These are phyloP conservation scores for Pythium aristosporum DNA, from an alignment of 352 stramenopile genomes.

Conservation along the genomic window DNA sequence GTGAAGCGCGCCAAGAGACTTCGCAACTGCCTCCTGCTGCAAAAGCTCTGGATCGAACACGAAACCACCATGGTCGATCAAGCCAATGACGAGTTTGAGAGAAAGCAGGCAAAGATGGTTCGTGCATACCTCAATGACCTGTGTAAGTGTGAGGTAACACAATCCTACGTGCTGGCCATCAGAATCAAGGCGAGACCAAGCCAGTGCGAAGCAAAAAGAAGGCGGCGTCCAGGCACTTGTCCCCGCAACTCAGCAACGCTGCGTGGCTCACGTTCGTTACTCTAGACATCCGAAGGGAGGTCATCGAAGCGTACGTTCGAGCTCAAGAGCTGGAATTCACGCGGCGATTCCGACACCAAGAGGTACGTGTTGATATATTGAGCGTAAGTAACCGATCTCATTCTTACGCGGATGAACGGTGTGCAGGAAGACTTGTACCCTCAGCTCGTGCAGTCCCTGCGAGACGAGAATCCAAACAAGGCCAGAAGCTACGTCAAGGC, in stretches of 20 bases:
- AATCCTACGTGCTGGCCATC: not conserved
- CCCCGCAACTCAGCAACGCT: slow-evolving; percentile 9
- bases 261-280: slow-evolving; percentile 57
- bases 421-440: slow-evolving; percentile 51
- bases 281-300: slow-evolving; percentile 29
- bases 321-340: slow-evolving; percentile 40
- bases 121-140: not conserved
- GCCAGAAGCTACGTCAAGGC: slow-evolving; percentile 56
- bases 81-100: slow-evolving; percentile 45
- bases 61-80: slow-evolving; percentile 52
- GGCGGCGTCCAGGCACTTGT: slow-evolving; percentile 10
- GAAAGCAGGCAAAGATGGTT: slow-evolving; percentile 37
- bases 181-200: slow-evolving; percentile 18
- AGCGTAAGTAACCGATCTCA: not conserved
- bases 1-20: slow-evolving; percentile 41
- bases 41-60: slow-evolving; percentile 50
- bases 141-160: not conserved
- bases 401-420: not conserved
- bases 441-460: slow-evolving; percentile 57
- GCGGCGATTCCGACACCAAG: slow-evolving; percentile 44
- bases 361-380: slow-evolving; percentile 20
- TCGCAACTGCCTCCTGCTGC: slow-evolving; percentile 36
- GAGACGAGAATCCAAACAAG: slow-evolving; percentile 55
- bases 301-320: slow-evolving; percentile 44
- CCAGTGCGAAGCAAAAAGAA: slow-evolving; percentile 22